Base-by-base conservation (phyloP, 2,329 filamentous ascomycete genomes). In the Colletotrichum limetticola region DNA sequence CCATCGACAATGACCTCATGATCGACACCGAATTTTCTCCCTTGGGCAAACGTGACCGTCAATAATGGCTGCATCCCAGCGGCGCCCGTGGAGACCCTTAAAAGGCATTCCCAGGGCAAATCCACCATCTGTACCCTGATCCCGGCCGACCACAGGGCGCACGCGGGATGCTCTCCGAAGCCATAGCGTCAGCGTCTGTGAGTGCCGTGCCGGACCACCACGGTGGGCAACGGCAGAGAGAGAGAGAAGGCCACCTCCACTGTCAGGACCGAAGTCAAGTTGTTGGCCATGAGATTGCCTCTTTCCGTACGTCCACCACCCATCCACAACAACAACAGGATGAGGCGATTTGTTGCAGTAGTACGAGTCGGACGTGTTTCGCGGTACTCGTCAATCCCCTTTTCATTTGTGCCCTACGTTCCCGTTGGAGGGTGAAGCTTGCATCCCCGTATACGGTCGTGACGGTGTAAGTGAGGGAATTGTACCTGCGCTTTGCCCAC, bases 1-100 rank as follows among this genome's bases (percentile, higher is more conserved):
- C n/a, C 56, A 63, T 63, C 52, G n/a, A 56, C 53, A 61, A 74
- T 74, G 72, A 74, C 69, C 69, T 74, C 72, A 74, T 74, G 69
- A 74, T 74, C 69, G 69, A 55, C 72, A 53, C 16, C 24, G 42
- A 59, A 60, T 24, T 32, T 46, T 4, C 72, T 65, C 14, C 58
- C 37, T 65, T 66, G 42, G 72, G 72, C 59, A 72, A 53, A 24
- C n/a, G 46, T 32, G 46, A 61, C 72, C 72, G 72, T 58, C 72
- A 72, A 74, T 74, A 74, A 68, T 60, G 55, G 70, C 61, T 70
- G 66, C 66, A 65, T 61, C 60, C 70, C 56, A 30, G 66, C 42
- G 52, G 65, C 66, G 65, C 46, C 59, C 58, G 55, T 70, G 70
- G 66, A 53, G 55, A 67, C 68, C 66, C 53, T 70, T 65, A 49